Percentiles rank a stretch among this genome's conserved stretches.
phyloP scores from a whole-genome alignment of 2,329 filamentous ascomycete genomes.

The Claviceps spartinae region DNA sequence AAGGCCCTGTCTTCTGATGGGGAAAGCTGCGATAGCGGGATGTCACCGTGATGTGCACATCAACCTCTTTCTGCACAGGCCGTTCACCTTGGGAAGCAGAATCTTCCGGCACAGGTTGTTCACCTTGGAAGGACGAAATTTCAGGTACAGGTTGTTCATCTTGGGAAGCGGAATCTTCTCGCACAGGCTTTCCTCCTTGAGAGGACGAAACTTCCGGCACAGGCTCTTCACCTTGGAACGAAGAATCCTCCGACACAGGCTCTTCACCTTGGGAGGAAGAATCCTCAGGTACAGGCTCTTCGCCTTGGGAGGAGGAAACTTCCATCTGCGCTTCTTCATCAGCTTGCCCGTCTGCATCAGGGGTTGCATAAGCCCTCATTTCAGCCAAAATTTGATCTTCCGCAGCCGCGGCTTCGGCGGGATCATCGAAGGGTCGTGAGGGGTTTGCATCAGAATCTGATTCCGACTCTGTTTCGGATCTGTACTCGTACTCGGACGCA shows the following conservation, averaged over 20 bases:
- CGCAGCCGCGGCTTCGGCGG: conserved; percentile 5
- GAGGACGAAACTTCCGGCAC: too few relatives aligned
- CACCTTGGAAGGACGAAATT: not conserved
- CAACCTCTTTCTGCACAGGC: conserved; percentile 9
- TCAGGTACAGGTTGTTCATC: too few relatives aligned
- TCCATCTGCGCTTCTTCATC: not conserved
- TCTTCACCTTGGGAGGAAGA: too few relatives aligned
- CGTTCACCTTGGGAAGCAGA: not conserved
- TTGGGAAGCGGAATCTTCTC: too few relatives aligned
- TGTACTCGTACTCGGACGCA: too few relatives aligned
- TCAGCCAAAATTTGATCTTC: conserved; percentile 14
- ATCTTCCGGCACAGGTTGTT: not conserved
- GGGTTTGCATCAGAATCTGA: not conserved
- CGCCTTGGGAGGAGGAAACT: not conserved
- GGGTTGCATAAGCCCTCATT: conserved; percentile 4
- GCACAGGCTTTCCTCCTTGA: too few relatives aligned
- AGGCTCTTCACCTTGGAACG: too few relatives aligned
- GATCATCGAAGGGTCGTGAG: not conserved
- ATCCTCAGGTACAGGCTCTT: too few relatives aligned
- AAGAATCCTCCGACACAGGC: too few relatives aligned
- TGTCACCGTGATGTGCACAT: conserved; percentile 16
- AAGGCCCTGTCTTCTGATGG: conserved; percentile 13
- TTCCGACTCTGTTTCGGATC: too few relatives aligned
- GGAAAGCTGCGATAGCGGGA: conserved; percentile 17
- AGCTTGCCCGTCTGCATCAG: conserved; percentile 4